Evolutionary conservation across 2,329 filamentous ascomycete species (phyloP).

Genomic region (Nakataea oryzae): DNA sequence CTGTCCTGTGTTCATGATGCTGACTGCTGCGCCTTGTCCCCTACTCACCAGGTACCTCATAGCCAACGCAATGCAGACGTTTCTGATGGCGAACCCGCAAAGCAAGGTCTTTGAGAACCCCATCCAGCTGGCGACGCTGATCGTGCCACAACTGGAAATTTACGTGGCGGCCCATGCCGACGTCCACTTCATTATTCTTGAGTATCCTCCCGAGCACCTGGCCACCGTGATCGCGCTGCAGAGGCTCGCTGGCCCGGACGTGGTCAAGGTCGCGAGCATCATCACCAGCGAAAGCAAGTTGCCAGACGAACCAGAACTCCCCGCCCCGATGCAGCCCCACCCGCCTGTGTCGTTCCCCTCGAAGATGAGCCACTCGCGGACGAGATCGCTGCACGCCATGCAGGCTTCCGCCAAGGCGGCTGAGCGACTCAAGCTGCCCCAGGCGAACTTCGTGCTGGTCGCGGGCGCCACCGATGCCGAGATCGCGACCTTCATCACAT

Average conservation of each 20-base stretch:
- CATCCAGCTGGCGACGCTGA: slow-evolving; percentile 42
- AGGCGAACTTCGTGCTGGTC: slow-evolving; percentile 46
- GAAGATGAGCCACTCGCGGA: not conserved
- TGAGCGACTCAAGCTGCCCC: slow-evolving; percentile 27
- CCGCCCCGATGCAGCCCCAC: not conserved
- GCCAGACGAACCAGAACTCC: not conserved
- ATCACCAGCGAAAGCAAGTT: slow-evolving; percentile 24
- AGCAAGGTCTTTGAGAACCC: slow-evolving; percentile 45
- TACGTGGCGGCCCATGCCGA: slow-evolving; percentile 43
- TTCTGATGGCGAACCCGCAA: slow-evolving; percentile 36
- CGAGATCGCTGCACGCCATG: not conserved
- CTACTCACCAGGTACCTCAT: slow-evolving; percentile 40
- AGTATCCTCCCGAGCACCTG: slow-evolving; percentile 47
- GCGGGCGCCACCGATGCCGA: slow-evolving; percentile 43
- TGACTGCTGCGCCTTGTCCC: not conserved
- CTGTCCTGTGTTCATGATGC: not conserved
- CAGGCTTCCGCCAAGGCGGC: slow-evolving; percentile 10
- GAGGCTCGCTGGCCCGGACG: slow-evolving; percentile 41
- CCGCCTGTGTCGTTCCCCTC: not conserved
- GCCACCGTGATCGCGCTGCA: slow-evolving; percentile 47
- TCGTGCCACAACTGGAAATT: slow-evolving; percentile 50
- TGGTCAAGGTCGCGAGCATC: slow-evolving; percentile 50
- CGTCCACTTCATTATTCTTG: slow-evolving; percentile 46
- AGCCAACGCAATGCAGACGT: slow-evolving; percentile 48
- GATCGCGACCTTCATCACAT: slow-evolving; percentile 40